These are phyloP conservation scores for Geranium incanum DNA, from an alignment of 441 rosid genomes.

Conservation along the genomic window DNA sequence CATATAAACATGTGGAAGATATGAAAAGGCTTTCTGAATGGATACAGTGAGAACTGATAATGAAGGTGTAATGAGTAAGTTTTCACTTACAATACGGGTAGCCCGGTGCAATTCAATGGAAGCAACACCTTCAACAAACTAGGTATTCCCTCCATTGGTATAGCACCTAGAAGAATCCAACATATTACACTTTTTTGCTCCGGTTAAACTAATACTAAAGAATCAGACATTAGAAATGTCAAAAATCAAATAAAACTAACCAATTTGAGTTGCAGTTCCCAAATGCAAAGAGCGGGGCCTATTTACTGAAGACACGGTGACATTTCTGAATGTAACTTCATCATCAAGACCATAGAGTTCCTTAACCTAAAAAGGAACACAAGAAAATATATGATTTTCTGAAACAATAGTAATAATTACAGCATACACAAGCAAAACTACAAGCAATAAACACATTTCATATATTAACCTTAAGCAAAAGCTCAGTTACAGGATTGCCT, in stretches of 20 bases:
- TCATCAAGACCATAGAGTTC: conserved; percentile 89
- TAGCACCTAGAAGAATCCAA: conserved; percentile 48
- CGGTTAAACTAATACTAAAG: not conserved
- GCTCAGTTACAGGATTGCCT: conserved; percentile 60
- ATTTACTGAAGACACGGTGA: conserved; percentile 60
- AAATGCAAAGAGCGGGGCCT: conserved; percentile 84
- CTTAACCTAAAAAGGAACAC: conserved; percentile 48
- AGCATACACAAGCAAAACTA: conserved; percentile 7
- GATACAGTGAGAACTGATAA: not conserved
- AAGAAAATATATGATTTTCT: not conserved
- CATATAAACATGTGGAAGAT: not conserved
- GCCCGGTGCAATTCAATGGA: conserved; percentile 75
- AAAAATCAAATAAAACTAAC: conserved; percentile 34
- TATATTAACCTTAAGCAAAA: conserved; percentile 52
- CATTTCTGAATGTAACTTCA: conserved; percentile 64
- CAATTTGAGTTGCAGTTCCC: conserved; percentile 95
- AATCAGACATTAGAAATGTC: conserved; percentile 19
- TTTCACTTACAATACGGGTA: conserved; percentile 65
- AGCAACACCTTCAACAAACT: conserved; percentile 87
- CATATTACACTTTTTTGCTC: conserved; percentile 5
- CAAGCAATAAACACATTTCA: conserved; percentile 6
- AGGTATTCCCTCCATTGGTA: conserved; percentile 97
- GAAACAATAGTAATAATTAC: conserved; percentile 10
- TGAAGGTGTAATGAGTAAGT: not conserved
- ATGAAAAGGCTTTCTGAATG: not conserved